Conservation (phyloP, 2,329 filamentous ascomycete species). For the Colletotrichum viniferum region DNA sequence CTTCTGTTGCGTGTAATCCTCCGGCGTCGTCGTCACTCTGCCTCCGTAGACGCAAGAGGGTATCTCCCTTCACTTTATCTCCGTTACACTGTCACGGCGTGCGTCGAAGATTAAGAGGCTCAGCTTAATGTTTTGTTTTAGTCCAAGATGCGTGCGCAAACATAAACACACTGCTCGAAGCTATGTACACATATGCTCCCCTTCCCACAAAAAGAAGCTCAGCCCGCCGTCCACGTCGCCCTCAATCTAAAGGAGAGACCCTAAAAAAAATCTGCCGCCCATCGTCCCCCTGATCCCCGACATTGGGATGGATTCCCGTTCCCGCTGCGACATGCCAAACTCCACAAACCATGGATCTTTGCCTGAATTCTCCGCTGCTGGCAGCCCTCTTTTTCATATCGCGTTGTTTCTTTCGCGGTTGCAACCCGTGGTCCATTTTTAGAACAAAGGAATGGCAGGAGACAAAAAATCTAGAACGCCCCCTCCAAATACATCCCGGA, state of each 20-base stretch:
- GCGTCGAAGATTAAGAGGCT: neutral
- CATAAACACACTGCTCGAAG: neutral
- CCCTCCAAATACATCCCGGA: slow-evolving; percentile 11
- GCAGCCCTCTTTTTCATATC: neutral
- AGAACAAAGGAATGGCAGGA: neutral
- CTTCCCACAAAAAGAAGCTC: neutral
- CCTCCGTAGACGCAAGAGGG: neutral
- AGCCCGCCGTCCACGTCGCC: slow-evolving; percentile 5
- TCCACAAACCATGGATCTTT: neutral
- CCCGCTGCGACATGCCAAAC: neutral
- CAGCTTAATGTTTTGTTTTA: neutral
- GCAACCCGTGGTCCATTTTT: neutral
- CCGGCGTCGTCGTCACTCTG: neutral
- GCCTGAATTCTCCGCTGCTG: neutral
- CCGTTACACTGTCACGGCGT: neutral
- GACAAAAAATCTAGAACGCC: neutral
- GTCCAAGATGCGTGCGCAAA: neutral
- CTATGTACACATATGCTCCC: neutral
- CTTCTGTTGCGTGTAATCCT: neutral
- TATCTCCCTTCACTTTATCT: neutral
- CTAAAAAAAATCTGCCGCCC: neutral
- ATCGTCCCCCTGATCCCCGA: neutral
- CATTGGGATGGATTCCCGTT: neutral
- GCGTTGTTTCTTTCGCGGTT: neutral
- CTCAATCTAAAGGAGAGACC: neutral